Evolutionary conservation across 345 rosid genomes (phyloP), one percentile per base, ranked within the genome.

Genomic region (Aethionema arabicum): DNA sequence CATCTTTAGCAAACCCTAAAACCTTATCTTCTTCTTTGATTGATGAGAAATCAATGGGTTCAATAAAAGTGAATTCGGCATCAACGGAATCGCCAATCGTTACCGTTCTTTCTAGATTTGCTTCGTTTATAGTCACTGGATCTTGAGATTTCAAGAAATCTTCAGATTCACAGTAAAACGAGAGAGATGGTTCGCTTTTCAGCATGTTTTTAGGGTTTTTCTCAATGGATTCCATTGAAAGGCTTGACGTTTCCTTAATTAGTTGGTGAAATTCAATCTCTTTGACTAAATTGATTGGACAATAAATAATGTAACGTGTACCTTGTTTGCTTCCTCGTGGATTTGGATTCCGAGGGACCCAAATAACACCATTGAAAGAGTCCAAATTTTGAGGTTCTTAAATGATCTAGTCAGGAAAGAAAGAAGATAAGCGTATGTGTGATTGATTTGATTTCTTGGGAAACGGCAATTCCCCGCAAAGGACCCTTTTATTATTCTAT

Each of bases 11-110:
- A 10, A 32, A 52, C 38, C 12, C 21, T 36, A 47, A 46, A 14
- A 4, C 48, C 7, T 0, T 38, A 1, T 45, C 48, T 15, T 55
- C 74, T 56, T 63, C 68, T 59, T 63, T 43, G 15, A 43, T 43
- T 15, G 47, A 43, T 47, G 76, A 32, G 10, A 76, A 76, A 80
- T 75, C 77, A 6, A 27, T 49, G 39, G 54, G 63, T 62, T 71
- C 58, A 6, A 40, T 71, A 60, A 90, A 87, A 63, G 76, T 74
- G 77, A 90, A 87, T 30, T 77, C 88, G n/a, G 30, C 78, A 55
- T 63, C 62, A 8, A 82, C 71, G 8, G 47, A 42, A 5, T 79
- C 86, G 9, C 83, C 82, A 32, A 76, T 72, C 14, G 85, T 76
- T 16, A 77, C 76, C 31, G 79, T 70, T 59, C 90, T 80, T 51